Evolutionary conservation across 768 basidiomycete species (phyloP).

Genomic region (Leccinum sublutescens): DNA sequence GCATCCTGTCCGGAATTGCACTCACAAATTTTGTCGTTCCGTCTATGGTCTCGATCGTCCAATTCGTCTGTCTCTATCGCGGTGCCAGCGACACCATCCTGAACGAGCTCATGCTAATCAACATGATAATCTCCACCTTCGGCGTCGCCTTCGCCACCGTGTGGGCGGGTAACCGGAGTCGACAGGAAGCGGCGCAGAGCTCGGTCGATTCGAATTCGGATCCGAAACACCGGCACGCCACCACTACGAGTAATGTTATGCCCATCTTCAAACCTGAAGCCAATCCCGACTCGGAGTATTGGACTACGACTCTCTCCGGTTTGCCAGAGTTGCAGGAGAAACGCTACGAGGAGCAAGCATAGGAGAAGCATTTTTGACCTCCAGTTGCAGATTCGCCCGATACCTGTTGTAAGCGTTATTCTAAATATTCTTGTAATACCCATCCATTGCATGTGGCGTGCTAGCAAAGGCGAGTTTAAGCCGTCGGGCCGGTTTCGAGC

Average conservation of each 20-base stretch:
- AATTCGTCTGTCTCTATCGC: conserved; percentile 9
- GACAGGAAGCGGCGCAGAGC: neutral
- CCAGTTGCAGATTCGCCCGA: neutral
- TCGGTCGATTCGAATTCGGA: neutral
- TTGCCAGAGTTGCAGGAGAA: neutral
- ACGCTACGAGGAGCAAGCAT: neutral
- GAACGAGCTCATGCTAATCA: conserved; percentile 5
- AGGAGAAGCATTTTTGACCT: neutral
- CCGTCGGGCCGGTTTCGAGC: neutral
- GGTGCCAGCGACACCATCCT: neutral
- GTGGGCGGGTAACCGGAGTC: conserved; percentile 5
- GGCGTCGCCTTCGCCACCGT: conserved; percentile 5
- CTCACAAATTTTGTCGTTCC: conserved; percentile 35
- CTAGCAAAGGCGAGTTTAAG: neutral
- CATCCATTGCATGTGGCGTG: neutral
- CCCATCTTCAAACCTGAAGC: neutral
- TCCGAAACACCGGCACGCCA: neutral
- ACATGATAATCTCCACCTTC: conserved; percentile 12
- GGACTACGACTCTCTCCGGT: neutral
- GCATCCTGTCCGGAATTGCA: conserved; percentile 29
- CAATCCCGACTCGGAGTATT: neutral
- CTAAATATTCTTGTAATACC: neutral
- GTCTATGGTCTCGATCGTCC: conserved; percentile 28
- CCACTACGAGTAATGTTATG: neutral
- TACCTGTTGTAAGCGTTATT: neutral